Evolutionary conservation across 2,329 filamentous ascomycete genomes (phyloP).

Genomic region (Scleromitrula shiraiana): DNA sequence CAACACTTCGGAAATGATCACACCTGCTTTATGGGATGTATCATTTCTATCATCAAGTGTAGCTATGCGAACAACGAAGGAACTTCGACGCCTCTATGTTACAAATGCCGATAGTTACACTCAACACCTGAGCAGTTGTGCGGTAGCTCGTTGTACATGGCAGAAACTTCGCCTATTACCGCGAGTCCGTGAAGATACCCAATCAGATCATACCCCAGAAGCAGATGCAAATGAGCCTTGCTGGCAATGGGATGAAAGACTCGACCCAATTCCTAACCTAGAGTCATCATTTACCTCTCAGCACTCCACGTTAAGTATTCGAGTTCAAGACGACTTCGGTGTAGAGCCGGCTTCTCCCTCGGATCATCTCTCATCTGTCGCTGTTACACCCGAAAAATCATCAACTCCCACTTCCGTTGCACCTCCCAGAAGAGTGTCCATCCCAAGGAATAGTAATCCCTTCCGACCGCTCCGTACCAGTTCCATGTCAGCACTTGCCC

Average conservation of each 20-base stretch:
- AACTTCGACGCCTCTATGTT: conserved; percentile 58
- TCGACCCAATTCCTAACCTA: conserved; percentile 2
- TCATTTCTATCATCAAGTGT: conserved; percentile 62
- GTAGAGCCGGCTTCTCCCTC: conserved; percentile 22
- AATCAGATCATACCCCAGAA: conserved; percentile 44
- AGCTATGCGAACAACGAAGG: conserved; percentile 59
- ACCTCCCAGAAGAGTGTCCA: conserved; percentile 12
- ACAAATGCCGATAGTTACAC: conserved; percentile 69
- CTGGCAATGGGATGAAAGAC: conserved; percentile 52
- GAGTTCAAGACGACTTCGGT: conserved; percentile 28
- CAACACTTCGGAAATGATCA: conserved; percentile 63
- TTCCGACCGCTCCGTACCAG: conserved; percentile 43
- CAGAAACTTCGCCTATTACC: conserved; percentile 56
- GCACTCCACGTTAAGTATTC: conserved; percentile 34
- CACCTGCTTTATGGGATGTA: conserved; percentile 62
- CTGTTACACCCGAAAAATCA: conserved; percentile 20
- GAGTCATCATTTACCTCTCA: conserved; percentile 32
- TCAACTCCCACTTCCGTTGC: conserved; percentile 22
- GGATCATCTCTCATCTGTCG: conserved; percentile 27
- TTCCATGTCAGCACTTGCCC: conserved; percentile 41
- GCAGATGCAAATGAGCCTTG: conserved; percentile 55
- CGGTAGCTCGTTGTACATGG: conserved; percentile 58
- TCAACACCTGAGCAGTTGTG: conserved; percentile 42
- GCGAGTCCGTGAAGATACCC: conserved; percentile 43
- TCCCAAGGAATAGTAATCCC: conserved; percentile 24